Evolutionary conservation across 2,329 filamentous ascomycete species (phyloP), one percentile per base, ranked within the genome.

Genomic region (Xylaria sp.): DNA sequence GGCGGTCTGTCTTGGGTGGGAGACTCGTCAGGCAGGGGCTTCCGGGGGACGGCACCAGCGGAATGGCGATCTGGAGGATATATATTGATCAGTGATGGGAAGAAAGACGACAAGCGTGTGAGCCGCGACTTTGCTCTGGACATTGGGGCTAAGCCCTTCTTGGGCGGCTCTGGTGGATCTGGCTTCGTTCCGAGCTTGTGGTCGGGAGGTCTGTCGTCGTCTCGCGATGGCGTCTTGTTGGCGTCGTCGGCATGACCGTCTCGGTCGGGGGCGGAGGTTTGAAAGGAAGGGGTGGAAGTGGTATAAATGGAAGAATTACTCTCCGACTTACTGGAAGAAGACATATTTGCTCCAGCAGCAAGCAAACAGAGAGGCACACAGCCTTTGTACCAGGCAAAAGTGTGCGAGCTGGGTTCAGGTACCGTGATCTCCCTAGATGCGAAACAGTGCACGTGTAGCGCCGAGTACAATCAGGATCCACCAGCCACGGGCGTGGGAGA

Each of bases 81-180:
- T 49, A 55, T 50, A 40, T 51, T 60, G 49, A 65, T 71, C 57
- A 71, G 69, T 59, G 66, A 67, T 24, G 67, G 66, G 42, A 69
- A 66, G 62, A 70, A 66, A 26, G 65, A 62, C 20, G 67, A 70
- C 47, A 68, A 54, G 52, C 67, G 66, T 34, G 61, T 56, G 18
- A 69, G 58, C 55, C 52, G 66, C 41, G 67, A 65, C 44, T 58
- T 64, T 46, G 58, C 48, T 50, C 57, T 63, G 42, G 51, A 57
- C 52, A 57, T 59, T 22, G 47, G 49, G 20, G 48, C 47, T 24
- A 48, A 39, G 38, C 20, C 48, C 45, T 45, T 47, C 6, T 21
- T 34, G 20, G 16, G 29, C 16, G 16, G 41, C 19, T 44, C 24
- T 43, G 34, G 52, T 39, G 48, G 37, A 38, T 46, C n/a, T 50